Evolutionary conservation across 257 asterid genomes (phyloP), one percentile per base, ranked within the genome.

Genomic region (Scutellaria barbata): DNA sequence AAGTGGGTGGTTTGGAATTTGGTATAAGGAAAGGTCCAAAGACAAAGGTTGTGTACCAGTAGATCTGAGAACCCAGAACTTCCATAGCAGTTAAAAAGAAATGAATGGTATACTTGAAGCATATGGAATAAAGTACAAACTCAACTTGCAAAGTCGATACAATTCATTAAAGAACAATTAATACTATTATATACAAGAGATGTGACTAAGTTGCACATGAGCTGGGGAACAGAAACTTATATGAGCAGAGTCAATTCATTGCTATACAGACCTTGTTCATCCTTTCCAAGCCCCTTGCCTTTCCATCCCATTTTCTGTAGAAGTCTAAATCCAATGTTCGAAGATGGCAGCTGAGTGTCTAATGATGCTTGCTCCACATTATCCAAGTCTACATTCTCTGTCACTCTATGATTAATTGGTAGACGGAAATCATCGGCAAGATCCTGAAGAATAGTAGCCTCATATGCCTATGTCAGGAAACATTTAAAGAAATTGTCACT

Each of bases 251-350:
- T 10, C 46, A 63, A 57, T 66, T 25, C 37, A 69, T 50, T 30
- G 57, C 37, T 64, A 16, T 30, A 60, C 68, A 25, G 77, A 95
- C 99, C 99, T 88, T 91, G 99, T 76, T 95, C 99, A 73, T 95
- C 79, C 83, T 91, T 95, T 72, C 99, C 99, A 59, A 95, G 93
- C 58, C 99, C 99, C 81, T 92, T 92, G 53, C 99, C 99, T 81
- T 89, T 95, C 99, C 99, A 95, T 53, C 99, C 99, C 99, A 95
- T 95, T 88, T 89, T 95, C 77, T 95, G 99, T 33, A 95, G 95
- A 76, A 95, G 99, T 83, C 86, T 86, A 79, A 86, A 95, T 50
- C 98, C 99, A 33, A 92, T 72, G 72, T 95, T 95, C 18, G 99
- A 79, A 72, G 99, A 85, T 10, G 93, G 45, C 77, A 95, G 80